These are phyloP conservation scores for Biscogniauxia mediterranea DNA, from an alignment of 2,329 filamentous ascomycete genomes.

Conservation along the genomic window DNA sequence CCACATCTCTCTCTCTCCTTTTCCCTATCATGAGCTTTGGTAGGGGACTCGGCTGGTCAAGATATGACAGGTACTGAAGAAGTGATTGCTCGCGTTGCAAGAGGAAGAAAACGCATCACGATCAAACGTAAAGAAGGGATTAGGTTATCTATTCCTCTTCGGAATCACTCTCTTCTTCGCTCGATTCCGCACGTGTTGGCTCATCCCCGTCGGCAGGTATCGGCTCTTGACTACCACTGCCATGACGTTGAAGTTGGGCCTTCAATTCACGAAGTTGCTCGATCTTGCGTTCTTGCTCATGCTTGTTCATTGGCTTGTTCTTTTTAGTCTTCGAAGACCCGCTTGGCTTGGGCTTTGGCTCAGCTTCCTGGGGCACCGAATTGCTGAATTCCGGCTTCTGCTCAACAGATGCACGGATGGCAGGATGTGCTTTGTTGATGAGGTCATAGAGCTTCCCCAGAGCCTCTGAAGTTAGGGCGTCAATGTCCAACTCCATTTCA, in stretches of 20 bases:
- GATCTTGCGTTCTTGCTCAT: slow-evolving; percentile 68
- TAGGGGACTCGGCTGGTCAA: background rate
- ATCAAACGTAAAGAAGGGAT: background rate
- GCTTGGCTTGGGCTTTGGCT: slow-evolving; percentile 26
- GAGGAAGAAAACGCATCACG: background rate
- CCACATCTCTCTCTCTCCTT: background rate
- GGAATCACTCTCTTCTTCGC: slow-evolving; percentile 30
- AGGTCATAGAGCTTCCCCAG: slow-evolving; percentile 49
- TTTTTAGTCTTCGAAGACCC: slow-evolving; percentile 60
- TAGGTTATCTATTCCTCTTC: slow-evolving; percentile 26
- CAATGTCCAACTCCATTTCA: slow-evolving; percentile 60
- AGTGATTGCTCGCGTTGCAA: background rate
- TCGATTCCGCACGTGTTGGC: slow-evolving; percentile 23
- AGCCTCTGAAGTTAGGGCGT: slow-evolving; percentile 55
- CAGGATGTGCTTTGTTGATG: slow-evolving; percentile 39
- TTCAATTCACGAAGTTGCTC: slow-evolving; percentile 60
- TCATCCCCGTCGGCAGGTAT: slow-evolving; percentile 25
- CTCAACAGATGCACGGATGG: slow-evolving; percentile 34
- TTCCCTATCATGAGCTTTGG: background rate
- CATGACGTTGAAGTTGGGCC: slow-evolving; percentile 45
- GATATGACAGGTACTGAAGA: background rate
- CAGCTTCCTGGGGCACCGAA: slow-evolving; percentile 23
- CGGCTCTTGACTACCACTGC: slow-evolving; percentile 42
- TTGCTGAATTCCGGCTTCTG: slow-evolving; percentile 32
- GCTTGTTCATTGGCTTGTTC: slow-evolving; percentile 75